A percentile compares a stretch with the other conserved stretches of the same genome.
These are phyloP conservation scores for Triticum dicoccoides DNA, from an alignment of 176 grass and related monocot species.

Conservation along the genomic window DNA sequence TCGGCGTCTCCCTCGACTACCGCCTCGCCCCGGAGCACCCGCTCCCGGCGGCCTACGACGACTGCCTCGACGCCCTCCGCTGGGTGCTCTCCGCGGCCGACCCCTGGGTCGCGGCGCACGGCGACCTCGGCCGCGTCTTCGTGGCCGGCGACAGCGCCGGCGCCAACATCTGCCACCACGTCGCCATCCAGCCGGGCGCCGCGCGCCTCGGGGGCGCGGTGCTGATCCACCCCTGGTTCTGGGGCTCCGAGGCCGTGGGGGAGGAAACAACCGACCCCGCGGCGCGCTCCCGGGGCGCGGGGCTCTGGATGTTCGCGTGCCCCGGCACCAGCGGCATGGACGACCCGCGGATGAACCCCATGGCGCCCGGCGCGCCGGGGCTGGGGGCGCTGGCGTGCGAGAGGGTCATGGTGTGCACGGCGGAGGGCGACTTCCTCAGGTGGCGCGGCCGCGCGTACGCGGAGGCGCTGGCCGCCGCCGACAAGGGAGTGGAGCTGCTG, in stretches of 20 bases:
- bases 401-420: conserved; percentile 44
- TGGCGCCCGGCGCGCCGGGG: conserved; percentile 15
- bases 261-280: conserved; percentile 21
- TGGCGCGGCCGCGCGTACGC: conserved; percentile 45
- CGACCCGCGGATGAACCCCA: conserved; percentile 57
- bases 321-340: conserved; percentile 3
- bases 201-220: conserved; percentile 21
- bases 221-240: conserved; percentile 47
- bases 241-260: conserved; percentile 17
- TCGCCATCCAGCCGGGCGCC: conserved; percentile 18
- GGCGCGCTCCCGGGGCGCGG: not conserved
- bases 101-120: conserved; percentile 33
- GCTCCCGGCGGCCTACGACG: conserved; percentile 35
- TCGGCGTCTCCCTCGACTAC: conserved; percentile 34
- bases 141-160: too few relatives aligned
- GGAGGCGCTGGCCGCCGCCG: conserved; percentile 25
- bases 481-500: conserved; percentile 27
- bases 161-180: conserved; percentile 25
- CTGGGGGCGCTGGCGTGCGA: conserved; percentile 35
- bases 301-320: conserved; percentile 36
- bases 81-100: conserved; percentile 34
- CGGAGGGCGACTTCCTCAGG: conserved; percentile 46
- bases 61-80: conserved; percentile 34
- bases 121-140: conserved; percentile 10
- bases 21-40: conserved; percentile 22